Evolutionary conservation across 768 basidiomycete genomes (phyloP).

Genomic region (Lyophyllum shimeji): DNA sequence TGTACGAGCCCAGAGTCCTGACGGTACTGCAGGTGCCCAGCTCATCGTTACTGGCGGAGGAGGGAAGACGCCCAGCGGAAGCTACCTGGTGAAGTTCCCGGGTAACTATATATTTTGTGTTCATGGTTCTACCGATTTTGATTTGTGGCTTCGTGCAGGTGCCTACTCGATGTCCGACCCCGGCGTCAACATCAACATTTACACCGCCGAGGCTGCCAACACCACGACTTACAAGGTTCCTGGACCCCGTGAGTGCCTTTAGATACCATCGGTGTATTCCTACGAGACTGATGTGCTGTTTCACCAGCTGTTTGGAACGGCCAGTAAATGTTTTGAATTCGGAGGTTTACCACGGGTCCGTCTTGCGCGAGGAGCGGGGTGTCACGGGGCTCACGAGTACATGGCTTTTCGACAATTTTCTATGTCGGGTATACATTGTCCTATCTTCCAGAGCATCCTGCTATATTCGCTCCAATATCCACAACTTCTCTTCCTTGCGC

Average conservation of each 20-base stretch:
- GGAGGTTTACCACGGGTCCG: too few species aligned
- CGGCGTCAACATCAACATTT: conserved; percentile 37
- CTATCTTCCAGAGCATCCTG: not conserved
- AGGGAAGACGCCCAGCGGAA: conserved; percentile 28
- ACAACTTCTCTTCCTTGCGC: conserved; percentile 40
- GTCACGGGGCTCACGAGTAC: not conserved
- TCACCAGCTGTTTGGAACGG: conserved; percentile 23
- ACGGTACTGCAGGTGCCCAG: conserved; percentile 24
- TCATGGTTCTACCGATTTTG: not conserved
- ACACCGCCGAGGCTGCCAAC: conserved; percentile 29
- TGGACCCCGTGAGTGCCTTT: conserved; percentile 27
- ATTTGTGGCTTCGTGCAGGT: conserved; percentile 8
- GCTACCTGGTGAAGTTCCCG: conserved; percentile 34
- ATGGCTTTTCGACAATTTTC: not conserved
- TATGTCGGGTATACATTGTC: not conserved
- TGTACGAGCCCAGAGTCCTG: not conserved
- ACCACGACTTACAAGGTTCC: conserved; percentile 33
- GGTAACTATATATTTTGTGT: conserved; percentile 12
- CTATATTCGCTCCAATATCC: conserved; percentile 44
- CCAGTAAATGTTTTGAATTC: conserved; percentile 4
- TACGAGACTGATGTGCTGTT: not conserved
- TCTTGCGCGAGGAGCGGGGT: too few species aligned
- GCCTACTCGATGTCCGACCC: conserved; percentile 34
- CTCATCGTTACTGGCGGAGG: conserved; percentile 37
- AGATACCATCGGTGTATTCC: not conserved